Evolutionary conservation across 495 filamentous ascomycete species (phyloP).

Genomic region (Cercophora samala): DNA sequence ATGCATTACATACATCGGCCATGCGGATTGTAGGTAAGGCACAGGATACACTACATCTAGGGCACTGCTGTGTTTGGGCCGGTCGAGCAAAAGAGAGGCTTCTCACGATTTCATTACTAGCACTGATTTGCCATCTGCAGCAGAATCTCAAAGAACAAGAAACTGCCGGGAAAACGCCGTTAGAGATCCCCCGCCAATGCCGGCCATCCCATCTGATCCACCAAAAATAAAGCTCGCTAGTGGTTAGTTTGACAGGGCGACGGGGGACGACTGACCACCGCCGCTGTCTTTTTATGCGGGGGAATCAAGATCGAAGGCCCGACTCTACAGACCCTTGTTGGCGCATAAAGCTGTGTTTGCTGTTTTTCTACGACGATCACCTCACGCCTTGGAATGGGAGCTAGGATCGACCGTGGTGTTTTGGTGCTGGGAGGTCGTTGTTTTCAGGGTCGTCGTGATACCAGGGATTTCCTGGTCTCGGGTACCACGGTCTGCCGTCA

Average conservation of each 20-base stretch:
- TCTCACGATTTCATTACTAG: neutral
- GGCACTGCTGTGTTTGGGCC: neutral
- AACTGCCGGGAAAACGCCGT: neutral
- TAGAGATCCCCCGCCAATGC: neutral
- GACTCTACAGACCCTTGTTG: neutral
- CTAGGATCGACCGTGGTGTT: neutral
- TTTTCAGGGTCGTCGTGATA: neutral
- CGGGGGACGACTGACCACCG: neutral
- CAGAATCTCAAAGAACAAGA: neutral
- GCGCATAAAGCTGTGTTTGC: neutral
- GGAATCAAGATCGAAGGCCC: neutral
- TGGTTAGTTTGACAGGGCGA: neutral
- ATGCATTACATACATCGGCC: neutral
- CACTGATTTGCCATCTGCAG: neutral
- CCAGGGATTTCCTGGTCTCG: neutral
- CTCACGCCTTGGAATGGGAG: neutral
- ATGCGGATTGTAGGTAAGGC: neutral
- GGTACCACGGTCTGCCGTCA: constrained; percentile 1
- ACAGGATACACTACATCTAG: no score
- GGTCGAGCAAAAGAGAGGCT: neutral
- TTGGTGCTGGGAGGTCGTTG: neutral
- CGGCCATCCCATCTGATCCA: neutral
- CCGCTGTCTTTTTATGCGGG: neutral
- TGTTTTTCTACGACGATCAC: neutral
- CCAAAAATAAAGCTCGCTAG: constrained; percentile 8